Base-by-base conservation (phyloP, 2,329 filamentous ascomycete species). In the Penicillium sclerotiorum region DNA sequence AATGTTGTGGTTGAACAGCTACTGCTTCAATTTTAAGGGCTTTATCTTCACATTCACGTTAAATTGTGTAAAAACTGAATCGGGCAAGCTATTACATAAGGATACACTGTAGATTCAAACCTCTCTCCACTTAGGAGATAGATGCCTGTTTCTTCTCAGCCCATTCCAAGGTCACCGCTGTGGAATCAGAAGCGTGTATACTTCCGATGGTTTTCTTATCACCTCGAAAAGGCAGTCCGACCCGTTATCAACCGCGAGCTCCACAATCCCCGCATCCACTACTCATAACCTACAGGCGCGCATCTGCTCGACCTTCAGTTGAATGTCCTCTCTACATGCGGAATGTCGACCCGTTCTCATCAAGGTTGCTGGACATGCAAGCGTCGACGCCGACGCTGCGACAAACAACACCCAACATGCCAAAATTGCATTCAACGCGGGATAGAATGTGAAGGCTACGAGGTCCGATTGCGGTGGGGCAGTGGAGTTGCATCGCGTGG, bases 341-440 rank as follows among this genome's bases (percentile, higher is more conserved):
- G 64, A 23, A 66, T 67, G 64, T 62, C 61, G 62, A 66, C 64
- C 49, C 63, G 65, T 18, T 63, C 62, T 12, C 53, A 60, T 38
- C 49, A 59, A 8, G 62, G 65, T 2, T 67, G 65, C 22, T 67
- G 65, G 65, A 68, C 65, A 3, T 69, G 66, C 47, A 69, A 69
- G 49, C 43, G 50, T 12, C 55, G 55, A 12, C 62, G 60, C 2
- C 59, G 65, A 4, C 60, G 62, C 38, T 69, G 66, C 49, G 65
- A 69, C 39, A 56, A 57, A 7, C 27, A 52, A 7, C 62, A 58
- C 4, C 65, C 66, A 3, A 45, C 42, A 7, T 69, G 66, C 44
- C 47, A 52, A 22, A 56, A 52, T 22, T 67, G 65, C 33, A 13
- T 36, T 4, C 49, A 60, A 11, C 63, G 61, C 3, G 61, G 63